Percentiles rank a stretch among this genome's conserved stretches.
Conservation (phyloP, 1,139 yeast genomes). For the Taphrina sp. region DNA sequence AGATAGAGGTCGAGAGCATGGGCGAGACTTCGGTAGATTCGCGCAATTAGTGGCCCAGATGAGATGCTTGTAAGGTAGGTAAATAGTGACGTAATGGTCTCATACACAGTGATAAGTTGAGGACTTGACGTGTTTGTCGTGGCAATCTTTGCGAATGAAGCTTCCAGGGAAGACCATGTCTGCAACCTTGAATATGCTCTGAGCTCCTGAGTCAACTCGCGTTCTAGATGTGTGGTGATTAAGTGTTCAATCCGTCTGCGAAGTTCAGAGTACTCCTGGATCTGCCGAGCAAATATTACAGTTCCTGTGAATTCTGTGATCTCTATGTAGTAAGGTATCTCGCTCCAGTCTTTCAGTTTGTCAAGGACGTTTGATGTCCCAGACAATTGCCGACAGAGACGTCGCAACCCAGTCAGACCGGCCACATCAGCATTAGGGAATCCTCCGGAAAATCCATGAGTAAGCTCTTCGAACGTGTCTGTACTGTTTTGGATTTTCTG, state of each 20-base stretch:
- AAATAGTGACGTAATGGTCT: constrained; percentile 22
- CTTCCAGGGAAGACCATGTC: constrained; percentile 19
- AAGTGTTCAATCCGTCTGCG: constrained; percentile 47
- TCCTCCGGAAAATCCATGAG: constrained; percentile 47
- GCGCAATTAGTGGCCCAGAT: constrained; percentile 15
- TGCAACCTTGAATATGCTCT: constrained; percentile 19
- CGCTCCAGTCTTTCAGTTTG: constrained; percentile 62
- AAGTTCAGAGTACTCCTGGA: constrained; percentile 42
- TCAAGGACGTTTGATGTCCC: constrained; percentile 57
- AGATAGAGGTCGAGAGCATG: constrained; percentile 12
- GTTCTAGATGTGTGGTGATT: constrained; percentile 51
- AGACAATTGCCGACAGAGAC: constrained; percentile 61
- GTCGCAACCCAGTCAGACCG: constrained; percentile 53
- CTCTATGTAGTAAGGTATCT: constrained; percentile 62
- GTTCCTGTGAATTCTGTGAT: constrained; percentile 49
- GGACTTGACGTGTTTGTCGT: constrained; percentile 13
- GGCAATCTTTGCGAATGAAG: constrained; percentile 9
- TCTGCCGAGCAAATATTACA: constrained; percentile 29
- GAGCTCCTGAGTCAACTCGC: constrained; percentile 49
- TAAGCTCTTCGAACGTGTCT: constrained; percentile 52
- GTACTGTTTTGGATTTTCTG: constrained; percentile 53
- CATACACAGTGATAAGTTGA: constrained; percentile 15
- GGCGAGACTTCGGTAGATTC: constrained; percentile 25
- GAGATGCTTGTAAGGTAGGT: constrained; percentile 20
- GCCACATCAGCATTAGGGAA: constrained; percentile 46